These are phyloP conservation scores for Ogataea salicorniae DNA, from an alignment of 805 yeast genomes.

Conservation along the genomic window DNA sequence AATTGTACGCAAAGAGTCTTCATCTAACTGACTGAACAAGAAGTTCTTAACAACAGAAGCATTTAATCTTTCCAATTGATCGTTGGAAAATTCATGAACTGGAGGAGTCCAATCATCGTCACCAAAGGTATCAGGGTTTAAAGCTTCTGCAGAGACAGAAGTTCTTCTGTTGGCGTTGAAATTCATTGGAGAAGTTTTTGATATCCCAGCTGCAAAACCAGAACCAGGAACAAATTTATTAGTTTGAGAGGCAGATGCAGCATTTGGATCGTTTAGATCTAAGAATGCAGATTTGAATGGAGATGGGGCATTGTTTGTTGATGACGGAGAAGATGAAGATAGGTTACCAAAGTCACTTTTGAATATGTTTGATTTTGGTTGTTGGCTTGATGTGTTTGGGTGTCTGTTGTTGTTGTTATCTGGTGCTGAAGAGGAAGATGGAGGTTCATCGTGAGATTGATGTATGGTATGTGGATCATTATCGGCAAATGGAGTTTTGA, in stretches of 20 bases:
- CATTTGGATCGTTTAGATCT: conserved; percentile 1
- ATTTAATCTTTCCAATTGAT: conserved; percentile 64
- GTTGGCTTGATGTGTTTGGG: not conserved
- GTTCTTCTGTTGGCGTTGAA: conserved; percentile 82
- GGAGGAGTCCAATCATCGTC: conserved; percentile 73
- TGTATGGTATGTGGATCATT: conserved; percentile 56
- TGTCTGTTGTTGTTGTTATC: not conserved
- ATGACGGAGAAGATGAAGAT: conserved; percentile 18
- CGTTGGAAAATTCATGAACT: conserved; percentile 52
- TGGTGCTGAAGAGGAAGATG: not conserved
- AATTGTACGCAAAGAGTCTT: conserved; percentile 69
- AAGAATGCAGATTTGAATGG: conserved; percentile 6
- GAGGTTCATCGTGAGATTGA: conserved; percentile 26
- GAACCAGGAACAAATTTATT: conserved; percentile 12
- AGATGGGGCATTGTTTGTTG: conserved; percentile 20
- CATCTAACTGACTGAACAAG: conserved; percentile 77
- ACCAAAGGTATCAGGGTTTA: conserved; percentile 66
- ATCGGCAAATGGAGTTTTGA: conserved; percentile 59
- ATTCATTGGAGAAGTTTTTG: conserved; percentile 45
- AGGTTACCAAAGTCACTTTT: conserved; percentile 23
- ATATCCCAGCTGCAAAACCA: conserved; percentile 23
- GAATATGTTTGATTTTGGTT: conserved; percentile 10
- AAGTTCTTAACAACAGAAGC: conserved; percentile 75
- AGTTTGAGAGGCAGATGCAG: not conserved
- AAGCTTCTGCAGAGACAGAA: conserved; percentile 84